Base-by-base conservation (phyloP, 306 rosid genomes). In the Vigna trinervia region DNA sequence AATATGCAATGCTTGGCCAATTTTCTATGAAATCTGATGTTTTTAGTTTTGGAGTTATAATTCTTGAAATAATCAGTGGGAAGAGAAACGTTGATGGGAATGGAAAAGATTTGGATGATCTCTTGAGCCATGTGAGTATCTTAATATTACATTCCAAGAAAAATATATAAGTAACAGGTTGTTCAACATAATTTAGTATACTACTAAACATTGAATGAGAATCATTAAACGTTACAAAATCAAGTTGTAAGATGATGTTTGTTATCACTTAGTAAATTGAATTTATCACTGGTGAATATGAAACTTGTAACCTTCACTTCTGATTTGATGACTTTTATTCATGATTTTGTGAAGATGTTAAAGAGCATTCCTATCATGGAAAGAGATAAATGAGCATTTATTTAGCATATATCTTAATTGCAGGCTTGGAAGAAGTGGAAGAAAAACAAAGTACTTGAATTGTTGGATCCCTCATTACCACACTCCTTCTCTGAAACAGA, bases 401-500 rank as follows among this genome's bases (percentile, higher is more conserved):
- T 71, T 28, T 46, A 41, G n/a, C 7, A 17, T 17, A 17, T 17
- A 17, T 72, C 28, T 19, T 54, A 28, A 41, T 69, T 78, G 20
- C 69, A 80, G 84, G 84, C 63, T 13, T 80, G 84, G 84, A 56
- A 80, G 30, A 73, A 64, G 57, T 80, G 84, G 84, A 65, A 51
- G 14, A 69, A 65, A 17, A 43, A 34, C 65, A 73, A 45, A 34
- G 15, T 43, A 20, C 10, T 80, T 38, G 79, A 73, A 54, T 20
- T 73, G 39, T 80, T 80, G 62, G 84, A 80, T 46, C 62, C 74
- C 12, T 39, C 63, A 80, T 53, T 80, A 51, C 22, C 15, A 65
- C 38, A 73, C 60, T 17, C 62, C 2, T 53, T 45, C 34, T 80
- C 75, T 53, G 79, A 80, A 80, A 43, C 36, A 53, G 84, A 80